Evolutionary conservation across 1,284 basidiomycete genomes (phyloP).

Genomic region (Pseudozyma pruni): DNA sequence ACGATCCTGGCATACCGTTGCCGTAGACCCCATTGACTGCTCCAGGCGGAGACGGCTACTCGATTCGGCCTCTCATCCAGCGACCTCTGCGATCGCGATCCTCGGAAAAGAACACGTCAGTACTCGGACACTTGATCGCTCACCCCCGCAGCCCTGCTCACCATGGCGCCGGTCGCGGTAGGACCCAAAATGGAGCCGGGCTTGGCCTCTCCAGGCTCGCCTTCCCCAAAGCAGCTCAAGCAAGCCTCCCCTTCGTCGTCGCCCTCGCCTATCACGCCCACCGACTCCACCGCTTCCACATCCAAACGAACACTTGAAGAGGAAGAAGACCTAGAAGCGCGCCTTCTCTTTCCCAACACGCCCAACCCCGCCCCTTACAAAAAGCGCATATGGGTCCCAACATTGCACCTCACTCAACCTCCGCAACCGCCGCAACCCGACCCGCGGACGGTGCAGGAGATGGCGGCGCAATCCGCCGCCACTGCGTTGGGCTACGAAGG

Average conservation of each 20-base stretch:
- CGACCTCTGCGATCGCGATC: no score
- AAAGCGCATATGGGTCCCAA: slow-evolving; percentile 47
- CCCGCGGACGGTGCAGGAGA: slow-evolving; percentile 79
- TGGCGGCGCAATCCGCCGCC: slow-evolving; percentile 73
- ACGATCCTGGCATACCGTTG: no score
- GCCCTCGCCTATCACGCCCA: slow-evolving; percentile 9
- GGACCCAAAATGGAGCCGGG: slow-evolving; percentile 1
- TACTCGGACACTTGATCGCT: no score
- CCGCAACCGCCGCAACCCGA: slow-evolving; percentile 80
- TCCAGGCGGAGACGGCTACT: no score
- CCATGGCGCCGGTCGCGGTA: slow-evolving; percentile 23
- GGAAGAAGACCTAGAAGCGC: slow-evolving; percentile 15
- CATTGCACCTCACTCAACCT: slow-evolving; percentile 70
- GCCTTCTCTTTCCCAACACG: slow-evolving; percentile 3
- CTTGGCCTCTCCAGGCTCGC: slow-evolving; percentile 15
- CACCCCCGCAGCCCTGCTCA: not conserved
- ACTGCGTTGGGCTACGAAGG: slow-evolving; percentile 71
- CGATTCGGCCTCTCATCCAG: no score
- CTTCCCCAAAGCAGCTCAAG: slow-evolving; percentile 9
- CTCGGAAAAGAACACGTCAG: no score
- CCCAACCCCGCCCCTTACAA: slow-evolving; percentile 22
- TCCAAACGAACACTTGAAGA: slow-evolving; percentile 43
- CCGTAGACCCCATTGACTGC: no score
- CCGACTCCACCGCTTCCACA: slow-evolving; percentile 16
- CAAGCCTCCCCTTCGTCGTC: slow-evolving; percentile 5